A percentile compares a stretch with the other conserved stretches of the same genome.
Evolutionary conservation across 2,329 filamentous ascomycete species (phyloP).

Genomic region (Thelonectria rubi): DNA sequence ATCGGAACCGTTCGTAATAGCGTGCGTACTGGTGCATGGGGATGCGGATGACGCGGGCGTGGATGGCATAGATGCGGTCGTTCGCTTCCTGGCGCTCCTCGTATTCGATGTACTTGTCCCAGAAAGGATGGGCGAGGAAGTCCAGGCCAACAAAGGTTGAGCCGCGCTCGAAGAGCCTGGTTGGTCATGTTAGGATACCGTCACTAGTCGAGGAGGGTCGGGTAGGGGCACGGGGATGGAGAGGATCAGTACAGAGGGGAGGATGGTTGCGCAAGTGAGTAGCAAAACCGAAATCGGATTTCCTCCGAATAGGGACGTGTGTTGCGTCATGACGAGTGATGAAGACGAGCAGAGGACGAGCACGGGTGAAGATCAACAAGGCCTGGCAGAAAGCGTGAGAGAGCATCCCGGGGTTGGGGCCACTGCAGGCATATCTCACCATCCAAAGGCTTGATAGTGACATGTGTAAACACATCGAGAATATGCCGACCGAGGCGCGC

Average conservation of each 20-base stretch:
- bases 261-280: slow-evolving; percentile 61
- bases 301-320: slow-evolving; percentile 47
- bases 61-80: slow-evolving; percentile 85
- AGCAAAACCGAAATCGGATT: slow-evolving; percentile 57
- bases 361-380: slow-evolving; percentile 57
- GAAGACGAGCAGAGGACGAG: slow-evolving; percentile 48
- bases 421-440: slow-evolving; percentile 78
- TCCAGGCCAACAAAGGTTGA: slow-evolving; percentile 87
- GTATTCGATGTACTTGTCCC: slow-evolving; percentile 99
- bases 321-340: slow-evolving; percentile 49
- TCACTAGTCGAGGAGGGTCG: slow-evolving; percentile 42
- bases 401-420: slow-evolving; percentile 66
- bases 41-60: slow-evolving; percentile 84
- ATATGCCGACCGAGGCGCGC: slow-evolving; percentile 53
- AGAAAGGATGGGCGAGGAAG: slow-evolving; percentile 94
- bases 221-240: slow-evolving; percentile 48
- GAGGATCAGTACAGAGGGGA: slow-evolving; percentile 67
- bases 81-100: slow-evolving; percentile 88
- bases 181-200: slow-evolving; percentile 41
- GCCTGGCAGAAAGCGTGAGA: slow-evolving; percentile 74
- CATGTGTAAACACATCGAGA: slow-evolving; percentile 48
- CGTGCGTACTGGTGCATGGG: slow-evolving; percentile 95
- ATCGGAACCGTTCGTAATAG: slow-evolving; percentile 91
- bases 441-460: slow-evolving; percentile 54
- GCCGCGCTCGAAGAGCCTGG: slow-evolving; percentile 91